Evolutionary conservation across 2,329 filamentous ascomycete species (phyloP), one percentile per base, ranked within the genome.

Genomic region (Alternaria conjuncta): DNA sequence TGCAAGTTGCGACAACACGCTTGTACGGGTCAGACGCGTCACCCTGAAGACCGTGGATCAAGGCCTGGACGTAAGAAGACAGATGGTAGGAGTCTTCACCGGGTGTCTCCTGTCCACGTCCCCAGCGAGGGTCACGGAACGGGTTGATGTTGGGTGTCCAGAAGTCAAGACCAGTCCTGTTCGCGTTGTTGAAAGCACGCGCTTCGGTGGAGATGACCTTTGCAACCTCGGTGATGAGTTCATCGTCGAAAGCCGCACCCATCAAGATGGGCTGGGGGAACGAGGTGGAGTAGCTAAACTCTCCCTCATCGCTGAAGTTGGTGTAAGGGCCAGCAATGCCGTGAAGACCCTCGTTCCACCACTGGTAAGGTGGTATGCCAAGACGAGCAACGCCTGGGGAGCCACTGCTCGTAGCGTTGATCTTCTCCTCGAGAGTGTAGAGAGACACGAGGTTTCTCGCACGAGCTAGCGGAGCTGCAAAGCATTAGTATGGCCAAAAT

Each of bases 111-210:
- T 75, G 71, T 2, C 74, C 74, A 30, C 73, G 66, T 1, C 88
- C 88, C 88, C 87, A 89, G 21, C 89, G 79, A 0, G 88, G 88
- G 67, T 90, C 88, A 53, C 84, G 84, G 79, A 88, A 91, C 0
- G 86, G 84, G 69, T 90, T 91, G 74, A 91, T 89, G 71, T 91
- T 91, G 0, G 89, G 89, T 0, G 89, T 88, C 85, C 87, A 90
- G 71, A 84, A 89, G 74, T 89, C 73, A 15, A 76, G 74, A 2
- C 86, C 86, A 5, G 84, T 84, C 21, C 84, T 81, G 55, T 86
- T 87, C 9, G 78, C 84, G 68, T 92, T 92, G 73, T 84, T 88
- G 75, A 90, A 92, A 0, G 89, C 89, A 53, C 90, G 83, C 1
- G 87, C 88, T 74, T 92, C 89, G 0, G 85, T 91, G 4, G 80